Evolutionary conservation across 768 basidiomycete species (phyloP).

Genomic region (Leccinum subgranulosum): DNA sequence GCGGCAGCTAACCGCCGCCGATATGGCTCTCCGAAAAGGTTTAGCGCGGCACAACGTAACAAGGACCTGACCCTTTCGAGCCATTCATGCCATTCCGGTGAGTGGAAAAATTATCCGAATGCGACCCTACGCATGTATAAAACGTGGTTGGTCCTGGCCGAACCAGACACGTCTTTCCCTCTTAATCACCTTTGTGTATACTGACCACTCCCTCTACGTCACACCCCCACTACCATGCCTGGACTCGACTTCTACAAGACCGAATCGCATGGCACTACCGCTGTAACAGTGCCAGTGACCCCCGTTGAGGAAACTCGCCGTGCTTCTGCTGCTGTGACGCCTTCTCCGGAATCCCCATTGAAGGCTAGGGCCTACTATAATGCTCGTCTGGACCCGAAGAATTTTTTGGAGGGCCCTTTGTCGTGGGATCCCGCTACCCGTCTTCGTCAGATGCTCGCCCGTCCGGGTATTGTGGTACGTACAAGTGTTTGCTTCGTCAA

Average conservation of each 20-base stretch:
- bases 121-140: slow-evolving; percentile 21
- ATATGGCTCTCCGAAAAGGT: slow-evolving; percentile 5
- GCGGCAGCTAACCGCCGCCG: slow-evolving; percentile 2
- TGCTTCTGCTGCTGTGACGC: neutral
- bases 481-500: neutral
- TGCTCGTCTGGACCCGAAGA: slow-evolving; percentile 63
- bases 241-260: slow-evolving; percentile 33
- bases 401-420: slow-evolving; percentile 66
- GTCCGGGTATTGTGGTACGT: slow-evolving; percentile 75
- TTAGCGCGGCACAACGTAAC: slow-evolving; percentile 24
- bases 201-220: slow-evolving; percentile 3
- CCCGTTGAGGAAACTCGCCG: slow-evolving; percentile 3
- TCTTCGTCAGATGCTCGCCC: slow-evolving; percentile 63
- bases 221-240: slow-evolving; percentile 26
- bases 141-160: neutral
- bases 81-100: slow-evolving; percentile 6
- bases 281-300: neutral
- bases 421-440: slow-evolving; percentile 69
- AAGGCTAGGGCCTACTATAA: slow-evolving; percentile 52
- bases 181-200: slow-evolving; percentile 25
- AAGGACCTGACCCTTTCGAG: slow-evolving; percentile 19
- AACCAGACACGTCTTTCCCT: neutral
- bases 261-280: slow-evolving; percentile 1
- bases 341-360: slow-evolving; percentile 10
- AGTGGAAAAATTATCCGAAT: slow-evolving; percentile 14